A percentile compares a stretch with the other conserved stretches of the same genome.
Conservation (phyloP, 2,329 filamentous ascomycete genomes). For the Colletotrichum musae region DNA sequence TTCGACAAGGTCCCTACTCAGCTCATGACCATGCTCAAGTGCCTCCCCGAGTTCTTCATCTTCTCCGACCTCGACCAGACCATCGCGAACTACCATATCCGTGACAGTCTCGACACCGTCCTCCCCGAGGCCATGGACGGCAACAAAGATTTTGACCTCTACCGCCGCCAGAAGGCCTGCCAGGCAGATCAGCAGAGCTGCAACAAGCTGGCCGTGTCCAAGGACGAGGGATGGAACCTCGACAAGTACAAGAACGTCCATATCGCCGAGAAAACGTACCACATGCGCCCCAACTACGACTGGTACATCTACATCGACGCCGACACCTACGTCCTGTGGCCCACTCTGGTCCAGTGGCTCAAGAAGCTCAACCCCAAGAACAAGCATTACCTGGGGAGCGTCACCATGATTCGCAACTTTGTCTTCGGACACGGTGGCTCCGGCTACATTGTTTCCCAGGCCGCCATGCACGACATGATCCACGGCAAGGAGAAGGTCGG, state of each 20-base stretch:
- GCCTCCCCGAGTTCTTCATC: conserved; percentile 65
- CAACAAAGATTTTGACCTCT: conserved; percentile 67
- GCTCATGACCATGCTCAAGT: conserved; percentile 66
- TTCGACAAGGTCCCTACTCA: conserved; percentile 68
- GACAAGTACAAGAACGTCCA: conserved; percentile 76
- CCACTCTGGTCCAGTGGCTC: conserved; percentile 66
- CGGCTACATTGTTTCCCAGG: conserved; percentile 67
- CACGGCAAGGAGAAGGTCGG: conserved; percentile 59
- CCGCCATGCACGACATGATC: conserved; percentile 64
- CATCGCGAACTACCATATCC: conserved; percentile 60
- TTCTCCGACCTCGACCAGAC: conserved; percentile 70
- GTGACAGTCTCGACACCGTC: conserved; percentile 63
- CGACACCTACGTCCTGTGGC: conserved; percentile 71
- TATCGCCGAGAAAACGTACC: conserved; percentile 69
- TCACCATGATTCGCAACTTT: conserved; percentile 57
- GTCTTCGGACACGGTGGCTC: conserved; percentile 70
- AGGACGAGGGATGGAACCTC: conserved; percentile 63
- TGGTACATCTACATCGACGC: conserved; percentile 75
- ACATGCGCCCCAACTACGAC: conserved; percentile 64
- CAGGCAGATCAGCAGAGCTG: conserved; percentile 61
- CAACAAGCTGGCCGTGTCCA: conserved; percentile 50
- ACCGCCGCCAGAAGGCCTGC: conserved; percentile 61
- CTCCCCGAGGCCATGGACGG: conserved; percentile 57
- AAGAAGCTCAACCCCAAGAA: conserved; percentile 57
- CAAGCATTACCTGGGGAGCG: conserved; percentile 65